These are phyloP conservation scores for Aschersonia sp. DNA, from an alignment of 2,329 filamentous ascomycete genomes.

Conservation along the genomic window DNA sequence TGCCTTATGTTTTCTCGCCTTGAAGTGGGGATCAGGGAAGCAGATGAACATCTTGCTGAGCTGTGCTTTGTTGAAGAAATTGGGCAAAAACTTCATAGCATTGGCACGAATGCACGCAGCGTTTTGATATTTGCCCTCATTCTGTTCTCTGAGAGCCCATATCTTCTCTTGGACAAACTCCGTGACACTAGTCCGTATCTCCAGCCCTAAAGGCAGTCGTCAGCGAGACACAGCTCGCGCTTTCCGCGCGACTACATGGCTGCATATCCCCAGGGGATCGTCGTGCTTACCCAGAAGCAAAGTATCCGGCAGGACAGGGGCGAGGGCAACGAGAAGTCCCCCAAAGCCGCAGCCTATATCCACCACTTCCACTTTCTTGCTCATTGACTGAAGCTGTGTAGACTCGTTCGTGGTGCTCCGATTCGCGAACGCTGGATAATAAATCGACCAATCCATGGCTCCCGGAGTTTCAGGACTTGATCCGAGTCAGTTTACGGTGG, in stretches of 20 bases:
- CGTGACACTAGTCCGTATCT: slow-evolving; percentile 82
- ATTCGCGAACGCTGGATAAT: slow-evolving; percentile 62
- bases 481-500: not conserved
- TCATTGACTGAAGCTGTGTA: slow-evolving; percentile 12
- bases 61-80: slow-evolving; percentile 76
- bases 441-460: slow-evolving; percentile 80
- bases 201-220: slow-evolving; percentile 47
- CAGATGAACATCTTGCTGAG: slow-evolving; percentile 91
- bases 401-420: slow-evolving; percentile 16
- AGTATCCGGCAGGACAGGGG: slow-evolving; percentile 66
- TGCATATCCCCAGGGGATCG: not conserved
- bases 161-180: slow-evolving; percentile 85
- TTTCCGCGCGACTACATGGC: too few species aligned
- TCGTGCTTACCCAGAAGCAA: slow-evolving; percentile 58
- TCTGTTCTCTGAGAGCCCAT: slow-evolving; percentile 60
- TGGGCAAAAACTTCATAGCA: slow-evolving; percentile 98
- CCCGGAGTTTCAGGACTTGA: slow-evolving; percentile 63
- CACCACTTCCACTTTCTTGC: slow-evolving; percentile 71
- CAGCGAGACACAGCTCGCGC: not conserved
- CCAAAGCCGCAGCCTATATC: slow-evolving; percentile 98
- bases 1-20: slow-evolving; percentile 92
- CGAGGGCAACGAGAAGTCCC: slow-evolving; percentile 73
- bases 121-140: slow-evolving; percentile 50
- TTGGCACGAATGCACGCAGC: slow-evolving; percentile 82
- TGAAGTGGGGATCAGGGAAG: slow-evolving; percentile 98